Conservation (phyloP, 108 stramenopile genomes). For the Nannochloropsis salina region DNA sequence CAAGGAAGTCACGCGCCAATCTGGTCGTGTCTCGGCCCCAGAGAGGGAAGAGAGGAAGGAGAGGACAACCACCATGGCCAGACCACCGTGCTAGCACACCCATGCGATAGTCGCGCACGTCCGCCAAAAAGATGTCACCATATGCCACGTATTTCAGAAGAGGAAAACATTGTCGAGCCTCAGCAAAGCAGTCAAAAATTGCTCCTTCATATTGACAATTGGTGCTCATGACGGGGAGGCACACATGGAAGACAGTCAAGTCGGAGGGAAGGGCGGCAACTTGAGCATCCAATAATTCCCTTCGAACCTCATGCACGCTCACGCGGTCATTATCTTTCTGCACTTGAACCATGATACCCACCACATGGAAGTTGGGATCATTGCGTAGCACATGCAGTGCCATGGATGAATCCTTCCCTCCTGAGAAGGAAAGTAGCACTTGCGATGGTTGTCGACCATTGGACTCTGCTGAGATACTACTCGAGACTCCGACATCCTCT, state of each 20-base stretch:
- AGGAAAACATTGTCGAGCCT: background rate
- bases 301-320: conserved; percentile 5
- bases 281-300: conserved; percentile 17
- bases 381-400: background rate
- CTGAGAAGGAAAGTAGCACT: background rate
- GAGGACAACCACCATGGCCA: background rate
- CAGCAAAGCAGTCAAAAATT: background rate
- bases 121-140: background rate
- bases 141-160: background rate
- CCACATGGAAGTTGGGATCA: conserved; percentile 1
- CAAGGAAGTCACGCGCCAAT: background rate
- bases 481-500: no score
- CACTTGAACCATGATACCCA: background rate
- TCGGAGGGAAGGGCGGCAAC: background rate
- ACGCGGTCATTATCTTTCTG: background rate
- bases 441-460: background rate
- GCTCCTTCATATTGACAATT: background rate
- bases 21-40: background rate
- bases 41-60: background rate
- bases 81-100: background rate
- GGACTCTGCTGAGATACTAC: no score
- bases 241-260: background rate
- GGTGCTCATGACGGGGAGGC: background rate
- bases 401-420: conserved; percentile 6
- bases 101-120: conserved; percentile 15